Evolutionary conservation across 2,329 filamentous ascomycete genomes (phyloP), one percentile per base, ranked within the genome.

Genomic region (Chalaropsis ovoidea): DNA sequence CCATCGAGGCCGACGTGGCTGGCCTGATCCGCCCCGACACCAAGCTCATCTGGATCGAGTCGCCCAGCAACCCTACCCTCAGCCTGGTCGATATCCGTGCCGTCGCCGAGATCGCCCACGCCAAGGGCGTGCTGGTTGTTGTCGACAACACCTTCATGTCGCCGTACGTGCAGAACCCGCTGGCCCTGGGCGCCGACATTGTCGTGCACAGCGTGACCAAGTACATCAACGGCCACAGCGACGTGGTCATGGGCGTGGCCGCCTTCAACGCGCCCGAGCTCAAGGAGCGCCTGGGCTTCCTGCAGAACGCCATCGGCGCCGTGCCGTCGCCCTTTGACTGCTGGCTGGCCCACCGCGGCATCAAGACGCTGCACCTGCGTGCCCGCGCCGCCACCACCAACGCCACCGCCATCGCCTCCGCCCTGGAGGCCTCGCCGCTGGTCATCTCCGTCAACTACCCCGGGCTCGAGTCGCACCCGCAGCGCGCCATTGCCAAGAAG

Each of bases 81-180:
- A 86, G 89, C 35, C 82, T 99, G 61, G 93, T 97, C 69, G 93
- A 99, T 77, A 96, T 99, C 74, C 82, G 89, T 71, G 87, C 89
- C 64, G 88, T 99, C 49, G 87, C 89, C 35, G 85, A 84, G 35
- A 82, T 88, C 65, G 94, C 94, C 19, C 94, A 97, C 76, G 81
- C 87, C 71, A 89, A 90, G 73, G 93, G 92, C 68, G 90, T 97
- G 72, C 81, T 90, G 74, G 94, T 99, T 54, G 94, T 99, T n/a
- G 94, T 99, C 52, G 94, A 99, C 80, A 99, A 99, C 80, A 99
- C 94, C 22, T 99, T 99, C 81, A 81, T 97, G 73, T 93, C 88
- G 68, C 94, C 94, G 41, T 99, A 97, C 75, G 83, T 99, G 61
- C 94, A 99, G 78, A 97, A 96, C 77, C 94, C 94, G 2, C 85